These are phyloP conservation scores for Metschnikowia gelsemii DNA, from an alignment of 805 yeast genomes.

Conservation along the genomic window DNA sequence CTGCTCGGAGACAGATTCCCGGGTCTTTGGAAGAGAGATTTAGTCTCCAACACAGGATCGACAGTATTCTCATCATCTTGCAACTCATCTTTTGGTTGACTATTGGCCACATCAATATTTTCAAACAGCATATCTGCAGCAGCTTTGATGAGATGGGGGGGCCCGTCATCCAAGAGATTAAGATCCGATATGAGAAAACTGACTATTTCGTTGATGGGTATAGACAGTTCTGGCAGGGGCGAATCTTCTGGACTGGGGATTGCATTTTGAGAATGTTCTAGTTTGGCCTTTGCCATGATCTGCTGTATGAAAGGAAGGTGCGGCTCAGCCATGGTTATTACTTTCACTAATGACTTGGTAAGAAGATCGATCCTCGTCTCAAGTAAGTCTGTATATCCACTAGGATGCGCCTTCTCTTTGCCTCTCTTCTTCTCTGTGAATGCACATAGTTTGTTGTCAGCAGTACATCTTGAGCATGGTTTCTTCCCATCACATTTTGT, in stretches of 20 bases:
- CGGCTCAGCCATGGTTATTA: constrained; percentile 29
- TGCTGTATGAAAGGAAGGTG: constrained; percentile 30
- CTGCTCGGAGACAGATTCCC: constrained; percentile 1
- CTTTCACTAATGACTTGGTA: constrained; percentile 48
- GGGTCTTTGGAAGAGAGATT: not conserved
- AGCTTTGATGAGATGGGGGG: constrained; percentile 1
- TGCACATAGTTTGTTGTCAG: constrained; percentile 58
- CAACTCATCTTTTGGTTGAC: no score
- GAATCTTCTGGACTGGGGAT: constrained; percentile 7
- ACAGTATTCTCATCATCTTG: no score
- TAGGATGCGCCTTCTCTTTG: constrained; percentile 56
- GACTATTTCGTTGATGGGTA: constrained; percentile 51
- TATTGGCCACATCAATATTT: constrained; percentile 9
- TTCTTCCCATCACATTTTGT: constrained; percentile 63
- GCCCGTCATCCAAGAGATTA: constrained; percentile 33
- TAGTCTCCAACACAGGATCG: not conserved
- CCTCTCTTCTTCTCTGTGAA: constrained; percentile 55
- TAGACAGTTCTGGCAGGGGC: constrained; percentile 8
- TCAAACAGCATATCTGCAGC: constrained; percentile 8
- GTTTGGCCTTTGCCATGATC: constrained; percentile 18
- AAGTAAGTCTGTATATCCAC: constrained; percentile 61
- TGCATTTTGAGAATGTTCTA: constrained; percentile 4
- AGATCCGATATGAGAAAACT: constrained; percentile 40
- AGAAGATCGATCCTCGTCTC: constrained; percentile 57
- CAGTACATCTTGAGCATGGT: constrained; percentile 56